These are phyloP conservation scores for Gossypium anomalum DNA, from an alignment of 345 rosid genomes.

Conservation along the genomic window DNA sequence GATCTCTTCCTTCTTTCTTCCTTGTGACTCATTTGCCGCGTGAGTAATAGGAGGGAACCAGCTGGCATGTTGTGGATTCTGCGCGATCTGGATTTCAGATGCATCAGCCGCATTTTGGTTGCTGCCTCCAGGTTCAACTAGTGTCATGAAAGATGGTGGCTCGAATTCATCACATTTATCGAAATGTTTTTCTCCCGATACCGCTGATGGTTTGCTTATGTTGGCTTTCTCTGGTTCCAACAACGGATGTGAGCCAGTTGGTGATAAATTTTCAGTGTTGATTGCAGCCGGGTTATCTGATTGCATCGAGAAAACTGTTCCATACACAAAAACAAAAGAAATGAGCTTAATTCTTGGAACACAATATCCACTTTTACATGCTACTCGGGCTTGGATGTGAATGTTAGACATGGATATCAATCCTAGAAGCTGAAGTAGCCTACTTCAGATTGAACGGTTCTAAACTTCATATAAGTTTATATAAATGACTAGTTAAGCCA, in stretches of 20 bases:
- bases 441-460: background rate
- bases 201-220: slow-evolving; percentile 19
- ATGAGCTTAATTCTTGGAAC: background rate
- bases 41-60: slow-evolving; percentile 52
- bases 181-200: slow-evolving; percentile 13
- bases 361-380: background rate
- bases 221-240: slow-evolving; percentile 24
- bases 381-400: background rate
- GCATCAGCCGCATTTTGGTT: slow-evolving; percentile 20
- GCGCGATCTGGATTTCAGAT: slow-evolving; percentile 22
- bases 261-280: slow-evolving; percentile 31
- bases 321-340: slow-evolving; percentile 14
- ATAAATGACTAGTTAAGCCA: background rate
- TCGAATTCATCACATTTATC: slow-evolving; percentile 41
- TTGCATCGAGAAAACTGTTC: slow-evolving; percentile 52
- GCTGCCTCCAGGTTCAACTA: slow-evolving; percentile 37
- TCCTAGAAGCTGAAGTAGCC: background rate
- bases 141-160: slow-evolving; percentile 58
- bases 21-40: slow-evolving; percentile 38
- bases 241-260: slow-evolving; percentile 20
- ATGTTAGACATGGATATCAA: background rate
- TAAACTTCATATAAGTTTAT: background rate
- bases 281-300: slow-evolving; percentile 35
- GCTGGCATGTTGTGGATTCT: slow-evolving; percentile 28
- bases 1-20: slow-evolving; percentile 71